Conservation (phyloP, 768 basidiomycete genomes). For the Leucocoprinus birnbaumii region DNA sequence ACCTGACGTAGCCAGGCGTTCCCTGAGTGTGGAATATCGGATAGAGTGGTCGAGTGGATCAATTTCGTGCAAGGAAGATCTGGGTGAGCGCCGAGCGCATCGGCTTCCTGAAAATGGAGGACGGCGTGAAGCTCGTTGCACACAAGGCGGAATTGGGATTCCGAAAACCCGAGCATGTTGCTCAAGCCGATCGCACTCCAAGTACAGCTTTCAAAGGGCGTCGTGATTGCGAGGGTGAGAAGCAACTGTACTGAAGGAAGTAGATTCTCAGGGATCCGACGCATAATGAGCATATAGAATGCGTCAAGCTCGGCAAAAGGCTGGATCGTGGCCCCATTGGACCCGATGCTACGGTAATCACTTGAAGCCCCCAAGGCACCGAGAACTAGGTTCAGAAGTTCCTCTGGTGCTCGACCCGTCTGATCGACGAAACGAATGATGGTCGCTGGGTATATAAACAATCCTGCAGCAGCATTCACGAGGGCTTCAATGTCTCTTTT, state of each 20-base stretch:
- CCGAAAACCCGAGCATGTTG: background rate
- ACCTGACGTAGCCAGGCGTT: background rate
- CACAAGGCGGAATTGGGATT: background rate
- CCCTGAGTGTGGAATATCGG: background rate
- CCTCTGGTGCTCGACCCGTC: constrained; percentile 8
- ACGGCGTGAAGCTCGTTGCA: constrained; percentile 1
- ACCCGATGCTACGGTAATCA: too few relatives aligned
- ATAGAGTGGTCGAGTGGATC: background rate
- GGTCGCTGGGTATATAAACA: constrained; percentile 26
- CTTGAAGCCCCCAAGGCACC: constrained; percentile 8
- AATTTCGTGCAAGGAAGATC: background rate
- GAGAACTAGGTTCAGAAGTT: constrained; percentile 12
- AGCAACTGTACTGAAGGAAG: background rate
- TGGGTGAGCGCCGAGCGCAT: background rate
- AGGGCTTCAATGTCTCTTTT: constrained; percentile 6
- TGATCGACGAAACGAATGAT: constrained; percentile 21
- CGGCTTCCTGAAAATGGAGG: background rate
- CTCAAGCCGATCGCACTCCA: background rate
- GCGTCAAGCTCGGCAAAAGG: constrained; percentile 14
- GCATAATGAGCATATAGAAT: constrained; percentile 14
- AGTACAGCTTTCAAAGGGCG: background rate
- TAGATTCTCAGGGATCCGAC: background rate
- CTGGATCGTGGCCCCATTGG: too few relatives aligned
- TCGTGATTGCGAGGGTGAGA: background rate
- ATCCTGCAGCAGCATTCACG: constrained; percentile 18